Evolutionary conservation across 768 basidiomycete genomes (phyloP), one percentile per base, ranked within the genome.

Genomic region (Naganishia randhawae): DNA sequence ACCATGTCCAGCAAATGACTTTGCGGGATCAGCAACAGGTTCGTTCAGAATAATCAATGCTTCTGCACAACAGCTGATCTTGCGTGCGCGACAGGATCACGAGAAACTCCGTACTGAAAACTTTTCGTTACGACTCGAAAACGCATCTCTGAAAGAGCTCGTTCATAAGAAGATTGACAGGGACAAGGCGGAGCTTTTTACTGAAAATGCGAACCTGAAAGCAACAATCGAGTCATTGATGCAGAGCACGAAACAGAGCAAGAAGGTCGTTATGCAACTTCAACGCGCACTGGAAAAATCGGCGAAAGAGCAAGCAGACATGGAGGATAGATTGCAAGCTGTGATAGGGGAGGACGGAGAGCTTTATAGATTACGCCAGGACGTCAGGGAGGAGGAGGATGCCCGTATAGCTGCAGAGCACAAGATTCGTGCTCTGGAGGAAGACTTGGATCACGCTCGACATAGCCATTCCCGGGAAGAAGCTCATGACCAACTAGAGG

Each of bases 1-100:
- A 67, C 25, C 37, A 45, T 61, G 33, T 55, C n/a, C 73, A 73
- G 67, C 67, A 83, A 17, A 84, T 96, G 72, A 95, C 94, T 0
- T 83, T 99, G 16, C 85, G 93, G 9, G 95, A 98, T 77, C 95
- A 99, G 80, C 94, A 98, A 81, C 95, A 97, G 85, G 95, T 91
- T 72, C 62, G 83, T 71, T 19, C 76, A 22, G 41, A 3, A 0
- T 2, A 52, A 19, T 62, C 11, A 52, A 7, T 19, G 45, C 32
- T 3, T 5, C 62, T 22, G 9, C 11, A 19, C 16, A 54, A 13
- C 42, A 14, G 37, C 57, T 61, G 42, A 33, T 48, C 17, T 50
- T 13, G 10, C 35, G 31, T n/a, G 9, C 35, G 17, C 17, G 8
- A 48, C 75, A 98, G 94, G 90, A 94, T 79, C 91, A 96, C 76